Evolutionary conservation across 345 rosid genomes (phyloP), one percentile per base, ranked within the genome.

Genomic region (Euphorbia peplus): DNA sequence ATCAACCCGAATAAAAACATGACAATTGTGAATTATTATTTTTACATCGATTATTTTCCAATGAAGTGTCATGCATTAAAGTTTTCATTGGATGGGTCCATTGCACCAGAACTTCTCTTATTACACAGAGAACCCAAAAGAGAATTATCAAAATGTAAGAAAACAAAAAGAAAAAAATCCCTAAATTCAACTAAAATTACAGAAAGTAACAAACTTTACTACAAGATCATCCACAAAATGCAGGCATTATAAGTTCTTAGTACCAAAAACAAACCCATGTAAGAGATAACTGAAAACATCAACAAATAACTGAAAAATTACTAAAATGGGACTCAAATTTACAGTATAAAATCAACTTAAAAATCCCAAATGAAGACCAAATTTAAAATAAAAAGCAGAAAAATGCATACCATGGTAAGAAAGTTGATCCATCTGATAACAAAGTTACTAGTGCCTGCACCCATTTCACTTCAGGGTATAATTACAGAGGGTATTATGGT

Each of bases 391-490:
- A 66, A 50, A 60, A 50, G 4, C 21, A 8, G 41, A 44, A 2
- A 35, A 54, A 58, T 64, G 64, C 77, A 67, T 80, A 93, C 98
- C 96, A 87, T 89, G 39, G 95, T 91, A 77, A 90, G 84, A 64
- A 93, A 89, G 80, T 93, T 93, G 75, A 90, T 85, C 96, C 98
- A 90, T 86, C 91, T 87, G 82, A 92, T 87, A 24, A 88, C 84
- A 68, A 90, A 88, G 76, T 85, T 88, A 81, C 98, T 92, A 56
- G 93, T 86, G 54, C 96, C 92, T 67, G 83, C 79, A 55, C 96
- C 98, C 95, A 90, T 85, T 77, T 74, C 42, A 13, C n/a, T 32
- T 32, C 37, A 32, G 37, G 37, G 37, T 32, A 32, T 32, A 32
- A 32, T n/a, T n/a, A n/a, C n/a, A n/a, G n/a, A n/a, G n/a, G n/a